Conservation (phyloP, 2,329 filamentous ascomycete species). For the Aspergillus texensis region DNA sequence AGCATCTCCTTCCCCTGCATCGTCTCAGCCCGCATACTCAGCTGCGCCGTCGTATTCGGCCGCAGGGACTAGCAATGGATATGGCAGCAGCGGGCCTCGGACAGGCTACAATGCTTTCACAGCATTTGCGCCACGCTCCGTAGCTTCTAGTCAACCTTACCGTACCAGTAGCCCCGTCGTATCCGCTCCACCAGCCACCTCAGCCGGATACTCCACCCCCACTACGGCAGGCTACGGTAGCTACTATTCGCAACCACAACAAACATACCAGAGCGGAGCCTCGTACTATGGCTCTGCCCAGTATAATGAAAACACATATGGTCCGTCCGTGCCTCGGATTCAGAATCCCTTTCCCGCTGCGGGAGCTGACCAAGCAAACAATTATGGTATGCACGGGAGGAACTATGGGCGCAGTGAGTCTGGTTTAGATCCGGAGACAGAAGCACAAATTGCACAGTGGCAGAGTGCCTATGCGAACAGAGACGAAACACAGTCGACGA, state of each 20-base stretch:
- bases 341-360: slow-evolving; percentile 79
- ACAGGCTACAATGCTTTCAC: slow-evolving; percentile 51
- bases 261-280: slow-evolving; percentile 34
- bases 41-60: slow-evolving; percentile 41
- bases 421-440: slow-evolving; percentile 73
- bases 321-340: slow-evolving; percentile 67
- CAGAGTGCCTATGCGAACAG: slow-evolving; percentile 81
- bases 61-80: slow-evolving; percentile 27
- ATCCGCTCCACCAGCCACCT: slow-evolving; percentile 38
- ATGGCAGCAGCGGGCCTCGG: slow-evolving; percentile 36
- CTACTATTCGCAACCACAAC: slow-evolving; percentile 45
- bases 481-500: slow-evolving; percentile 50
- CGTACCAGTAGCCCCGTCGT: slow-evolving; percentile 42
- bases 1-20: slow-evolving; percentile 24
- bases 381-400: slow-evolving; percentile 27
- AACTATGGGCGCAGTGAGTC: slow-evolving; percentile 40
- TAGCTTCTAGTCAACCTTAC: slow-evolving; percentile 50
- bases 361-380: slow-evolving; percentile 40
- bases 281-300: slow-evolving; percentile 53
- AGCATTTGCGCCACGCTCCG: slow-evolving; percentile 62
- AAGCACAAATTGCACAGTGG: slow-evolving; percentile 92
- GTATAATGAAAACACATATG: slow-evolving; percentile 50
- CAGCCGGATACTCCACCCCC: slow-evolving; percentile 39
- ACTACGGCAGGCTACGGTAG: slow-evolving; percentile 44
- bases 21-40: slow-evolving; percentile 58